phyloP scores from a whole-genome alignment of 208 protist species.

The Trypanosoma melophagium region DNA sequence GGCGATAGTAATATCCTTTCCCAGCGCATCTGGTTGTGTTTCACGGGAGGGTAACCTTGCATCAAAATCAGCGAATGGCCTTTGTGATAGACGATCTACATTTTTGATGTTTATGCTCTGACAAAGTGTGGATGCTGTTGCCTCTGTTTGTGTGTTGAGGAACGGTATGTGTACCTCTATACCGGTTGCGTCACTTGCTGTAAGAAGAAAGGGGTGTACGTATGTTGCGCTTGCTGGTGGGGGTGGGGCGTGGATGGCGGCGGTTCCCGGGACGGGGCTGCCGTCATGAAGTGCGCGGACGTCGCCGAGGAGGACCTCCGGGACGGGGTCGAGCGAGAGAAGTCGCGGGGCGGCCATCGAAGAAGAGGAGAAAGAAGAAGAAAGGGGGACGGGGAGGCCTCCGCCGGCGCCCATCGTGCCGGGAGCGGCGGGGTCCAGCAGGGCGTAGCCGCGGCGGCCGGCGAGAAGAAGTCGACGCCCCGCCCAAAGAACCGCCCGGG shows the following conservation, averaged over 20 bases:
- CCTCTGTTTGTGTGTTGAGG: constrained; percentile 32
- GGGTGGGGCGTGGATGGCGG: constrained; percentile 24
- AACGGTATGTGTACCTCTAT: constrained; percentile 69
- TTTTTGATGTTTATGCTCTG: constrained; percentile 23
- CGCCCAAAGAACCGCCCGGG: constrained; percentile 49
- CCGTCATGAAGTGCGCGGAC: constrained; percentile 61
- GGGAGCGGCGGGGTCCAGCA: constrained; percentile 22
- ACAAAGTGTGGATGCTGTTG: constrained; percentile 18
- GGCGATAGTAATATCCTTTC: constrained; percentile 36
- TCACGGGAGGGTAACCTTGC: constrained; percentile 29
- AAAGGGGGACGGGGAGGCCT: constrained; percentile 15
- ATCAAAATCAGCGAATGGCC: constrained; percentile 56
- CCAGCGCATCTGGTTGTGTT: constrained; percentile 21
- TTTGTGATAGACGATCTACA: constrained; percentile 37
- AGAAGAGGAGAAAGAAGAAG: too few species aligned
- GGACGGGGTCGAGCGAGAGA: constrained; percentile 57
- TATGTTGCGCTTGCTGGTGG: constrained; percentile 27
- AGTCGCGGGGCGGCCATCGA: constrained; percentile 32
- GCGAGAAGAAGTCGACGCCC: constrained; percentile 54
- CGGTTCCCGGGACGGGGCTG: constrained; percentile 44
- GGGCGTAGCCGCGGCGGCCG: constrained; percentile 39
- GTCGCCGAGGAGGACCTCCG: constrained; percentile 57
- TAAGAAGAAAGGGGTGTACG: constrained; percentile 60
- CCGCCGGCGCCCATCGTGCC: constrained; percentile 23
- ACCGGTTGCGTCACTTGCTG: constrained; percentile 31